A percentile compares a stretch with the other conserved stretches of the same genome.
phyloP scores from a whole-genome alignment of 2,329 filamentous ascomycete genomes.

The Ceratocystiopsis sp. region DNA sequence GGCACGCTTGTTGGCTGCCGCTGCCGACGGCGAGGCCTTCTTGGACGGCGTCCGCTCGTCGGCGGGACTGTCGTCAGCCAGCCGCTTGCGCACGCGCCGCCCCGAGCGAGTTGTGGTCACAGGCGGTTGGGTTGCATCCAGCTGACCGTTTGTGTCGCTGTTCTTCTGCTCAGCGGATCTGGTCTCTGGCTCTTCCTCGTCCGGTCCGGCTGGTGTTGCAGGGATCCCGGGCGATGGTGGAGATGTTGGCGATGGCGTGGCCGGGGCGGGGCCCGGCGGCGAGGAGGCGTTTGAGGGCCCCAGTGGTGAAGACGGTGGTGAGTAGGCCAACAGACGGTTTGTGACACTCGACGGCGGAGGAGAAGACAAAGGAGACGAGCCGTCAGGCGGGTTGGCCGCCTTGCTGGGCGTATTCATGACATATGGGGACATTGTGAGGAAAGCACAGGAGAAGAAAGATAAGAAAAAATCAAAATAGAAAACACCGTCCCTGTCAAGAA shows the following conservation, averaged over 20 bases:
- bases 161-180: too few species aligned
- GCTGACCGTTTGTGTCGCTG: background rate
- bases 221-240: too few species aligned
- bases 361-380: constrained; percentile 4
- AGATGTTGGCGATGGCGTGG: too few species aligned
- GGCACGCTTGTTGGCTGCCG: background rate
- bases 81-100: background rate
- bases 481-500: too few species aligned
- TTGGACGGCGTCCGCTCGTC: background rate
- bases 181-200: background rate
- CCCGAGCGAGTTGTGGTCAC: constrained; percentile 2
- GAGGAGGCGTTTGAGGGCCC: background rate
- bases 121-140: background rate
- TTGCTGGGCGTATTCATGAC: too few species aligned
- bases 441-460: too few species aligned
- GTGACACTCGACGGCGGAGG: background rate
- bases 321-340: too few species aligned
- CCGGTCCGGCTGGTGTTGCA: too few species aligned
- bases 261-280: too few species aligned
- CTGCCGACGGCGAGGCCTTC: background rate
- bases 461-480: too few species aligned
- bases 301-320: too few species aligned
- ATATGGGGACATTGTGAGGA: too few species aligned
- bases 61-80: background rate
- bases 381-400: background rate